These are phyloP conservation scores for Auricularia cornea DNA, from an alignment of 768 basidiomycete genomes.

Conservation along the genomic window DNA sequence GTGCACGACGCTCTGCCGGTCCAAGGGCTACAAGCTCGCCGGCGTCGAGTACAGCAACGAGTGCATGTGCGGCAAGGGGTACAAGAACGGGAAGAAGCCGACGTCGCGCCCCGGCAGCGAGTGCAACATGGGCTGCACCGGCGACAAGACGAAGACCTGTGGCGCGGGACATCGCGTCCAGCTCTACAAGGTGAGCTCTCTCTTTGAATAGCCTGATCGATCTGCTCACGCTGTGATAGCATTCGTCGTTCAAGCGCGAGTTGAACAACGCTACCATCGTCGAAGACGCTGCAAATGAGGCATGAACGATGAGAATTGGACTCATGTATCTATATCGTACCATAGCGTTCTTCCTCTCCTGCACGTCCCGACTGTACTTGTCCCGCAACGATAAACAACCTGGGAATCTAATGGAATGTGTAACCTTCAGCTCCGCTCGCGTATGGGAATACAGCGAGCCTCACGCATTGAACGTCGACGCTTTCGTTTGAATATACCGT, in stretches of 20 bases:
- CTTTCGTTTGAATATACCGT: background rate
- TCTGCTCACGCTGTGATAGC: background rate
- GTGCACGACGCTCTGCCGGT: background rate
- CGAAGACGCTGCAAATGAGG: no score
- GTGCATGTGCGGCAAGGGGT: background rate
- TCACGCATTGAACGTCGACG: background rate
- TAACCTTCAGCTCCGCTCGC: no score
- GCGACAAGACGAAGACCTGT: background rate
- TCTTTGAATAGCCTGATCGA: background rate
- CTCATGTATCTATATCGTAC: no score
- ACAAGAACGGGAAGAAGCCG: background rate
- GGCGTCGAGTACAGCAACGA: conserved; percentile 1
- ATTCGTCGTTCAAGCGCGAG: background rate
- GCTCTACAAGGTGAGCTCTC: background rate
- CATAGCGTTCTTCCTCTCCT: no score
- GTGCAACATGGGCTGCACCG: background rate
- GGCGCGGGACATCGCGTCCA: background rate
- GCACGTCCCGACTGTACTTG: no score
- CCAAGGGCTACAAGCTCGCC: background rate
- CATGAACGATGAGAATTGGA: no score
- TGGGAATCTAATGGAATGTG: no score
- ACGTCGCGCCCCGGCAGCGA: background rate
- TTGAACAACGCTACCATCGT: background rate
- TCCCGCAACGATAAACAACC: no score
- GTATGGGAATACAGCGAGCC: no score